A percentile compares a stretch with the other conserved stretches of the same genome.
These are phyloP conservation scores for Lycium barbarum DNA, from an alignment of 257 asterid genomes.

Conservation along the genomic window DNA sequence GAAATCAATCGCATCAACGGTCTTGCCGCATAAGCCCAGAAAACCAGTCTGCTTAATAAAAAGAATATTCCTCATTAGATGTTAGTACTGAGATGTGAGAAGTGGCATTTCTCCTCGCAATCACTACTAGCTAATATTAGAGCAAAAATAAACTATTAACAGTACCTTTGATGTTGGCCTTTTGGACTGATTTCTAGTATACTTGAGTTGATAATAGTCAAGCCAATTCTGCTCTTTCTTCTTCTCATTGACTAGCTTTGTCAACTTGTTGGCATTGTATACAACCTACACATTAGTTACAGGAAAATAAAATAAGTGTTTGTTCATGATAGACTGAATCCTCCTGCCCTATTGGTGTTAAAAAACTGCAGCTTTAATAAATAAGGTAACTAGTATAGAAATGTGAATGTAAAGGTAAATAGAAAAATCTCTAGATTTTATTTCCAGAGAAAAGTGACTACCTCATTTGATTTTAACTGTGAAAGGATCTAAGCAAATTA, in stretches of 20 bases:
- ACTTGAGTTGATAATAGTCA: constrained; percentile 83
- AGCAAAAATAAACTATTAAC: not conserved
- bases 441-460: not conserved
- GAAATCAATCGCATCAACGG: constrained; percentile 81
- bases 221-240: constrained; percentile 83
- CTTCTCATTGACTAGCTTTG: constrained; percentile 71
- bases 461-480: not conserved
- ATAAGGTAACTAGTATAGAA: not conserved
- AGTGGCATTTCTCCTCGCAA: not conserved
- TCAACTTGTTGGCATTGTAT: constrained; percentile 82
- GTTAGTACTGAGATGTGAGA: constrained; percentile 35
- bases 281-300: constrained; percentile 65
- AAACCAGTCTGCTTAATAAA: constrained; percentile 74
- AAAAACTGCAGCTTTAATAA: not conserved
- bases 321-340: constrained; percentile 7
- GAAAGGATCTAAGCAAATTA: constrained; percentile 5
- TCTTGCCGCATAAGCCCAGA: constrained; percentile 81
- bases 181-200: constrained; percentile 62
- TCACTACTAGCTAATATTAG: not conserved
- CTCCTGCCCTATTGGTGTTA: not conserved
- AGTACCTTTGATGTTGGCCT: constrained; percentile 75
- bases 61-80: constrained; percentile 35
- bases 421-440: not conserved
- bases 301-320: not conserved
- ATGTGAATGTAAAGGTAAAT: not conserved